phyloP scores from a whole-genome alignment of 805 yeast genomes.

The Saccharomycopsis schoenii region DNA sequence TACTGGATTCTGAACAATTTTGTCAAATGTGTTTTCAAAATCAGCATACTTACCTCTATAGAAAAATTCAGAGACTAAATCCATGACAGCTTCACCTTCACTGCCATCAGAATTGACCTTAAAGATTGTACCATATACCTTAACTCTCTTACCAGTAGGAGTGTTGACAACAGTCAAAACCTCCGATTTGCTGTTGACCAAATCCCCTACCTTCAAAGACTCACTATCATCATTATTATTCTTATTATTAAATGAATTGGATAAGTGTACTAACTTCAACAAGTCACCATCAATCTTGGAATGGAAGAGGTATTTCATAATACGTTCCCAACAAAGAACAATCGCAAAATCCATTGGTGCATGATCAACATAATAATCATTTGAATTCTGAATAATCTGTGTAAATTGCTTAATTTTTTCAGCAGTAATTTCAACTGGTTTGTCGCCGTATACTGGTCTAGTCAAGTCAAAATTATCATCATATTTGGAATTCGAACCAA shows the following conservation, averaged over 20 bases:
- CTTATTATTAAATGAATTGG: conserved; percentile 87
- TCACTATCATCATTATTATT: conserved; percentile 58
- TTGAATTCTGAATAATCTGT: conserved; percentile 90
- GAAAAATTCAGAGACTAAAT: conserved; percentile 89
- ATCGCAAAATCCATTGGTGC: conserved; percentile 99
- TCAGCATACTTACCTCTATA: conserved; percentile 89
- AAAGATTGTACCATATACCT: conserved; percentile 81
- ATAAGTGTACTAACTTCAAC: conserved; percentile 85
- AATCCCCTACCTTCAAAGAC: conserved; percentile 83
- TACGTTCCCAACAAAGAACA: conserved; percentile 97
- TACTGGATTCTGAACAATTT: conserved; percentile 77
- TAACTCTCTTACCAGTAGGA: conserved; percentile 90
- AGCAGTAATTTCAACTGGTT: conserved; percentile 50
- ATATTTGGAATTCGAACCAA: conserved; percentile 38
- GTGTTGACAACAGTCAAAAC: conserved; percentile 84
- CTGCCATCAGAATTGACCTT: conserved; percentile 29
- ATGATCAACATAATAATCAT: conserved; percentile 36
- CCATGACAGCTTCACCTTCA: conserved; percentile 73
- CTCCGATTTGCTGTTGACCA: conserved; percentile 71
- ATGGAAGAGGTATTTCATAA: conserved; percentile 97
- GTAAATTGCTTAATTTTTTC: conserved; percentile 84
- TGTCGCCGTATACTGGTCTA: conserved; percentile 41
- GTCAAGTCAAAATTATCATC: conserved; percentile 45
- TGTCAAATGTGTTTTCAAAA: conserved; percentile 86
- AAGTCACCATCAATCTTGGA: conserved; percentile 92